Conservation (phyloP, 1,139 yeast genomes). For the Meyerozyma athensensis region DNA sequence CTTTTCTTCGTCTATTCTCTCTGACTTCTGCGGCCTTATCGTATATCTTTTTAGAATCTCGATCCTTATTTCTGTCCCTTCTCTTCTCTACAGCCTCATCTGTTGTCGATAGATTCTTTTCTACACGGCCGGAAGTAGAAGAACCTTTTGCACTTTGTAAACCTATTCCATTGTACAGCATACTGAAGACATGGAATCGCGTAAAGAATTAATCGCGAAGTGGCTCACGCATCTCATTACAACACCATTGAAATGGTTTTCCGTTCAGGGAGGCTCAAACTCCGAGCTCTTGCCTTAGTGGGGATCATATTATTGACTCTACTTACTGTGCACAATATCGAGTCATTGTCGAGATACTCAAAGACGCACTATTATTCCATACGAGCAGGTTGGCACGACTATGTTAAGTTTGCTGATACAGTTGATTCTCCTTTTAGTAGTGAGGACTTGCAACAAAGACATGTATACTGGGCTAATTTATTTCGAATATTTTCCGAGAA, state of each 20-base stretch:
- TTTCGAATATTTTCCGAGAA: constrained; percentile 13
- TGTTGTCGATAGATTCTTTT: constrained; percentile 39
- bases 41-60: constrained; percentile 13
- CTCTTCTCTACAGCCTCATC: constrained; percentile 15
- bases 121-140: constrained; percentile 70
- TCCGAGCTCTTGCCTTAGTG: neutral
- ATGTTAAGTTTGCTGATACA: neutral
- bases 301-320: neutral
- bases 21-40: constrained; percentile 14
- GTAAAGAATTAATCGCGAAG: neutral
- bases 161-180: constrained; percentile 70
- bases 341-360: neutral
- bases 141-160: constrained; percentile 62
- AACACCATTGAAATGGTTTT: neutral
- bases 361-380: neutral
- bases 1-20: constrained; percentile 16
- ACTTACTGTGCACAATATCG: neutral
- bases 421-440: neutral
- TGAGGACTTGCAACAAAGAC: constrained; percentile 6
- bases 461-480: constrained; percentile 16
- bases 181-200: constrained; percentile 13
- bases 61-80: constrained; percentile 14
- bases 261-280: constrained; percentile 1
- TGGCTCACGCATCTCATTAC: neutral
- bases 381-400: neutral